phyloP scores from a whole-genome alignment of 306 rosid genomes.

The Acmispon strigosus region DNA sequence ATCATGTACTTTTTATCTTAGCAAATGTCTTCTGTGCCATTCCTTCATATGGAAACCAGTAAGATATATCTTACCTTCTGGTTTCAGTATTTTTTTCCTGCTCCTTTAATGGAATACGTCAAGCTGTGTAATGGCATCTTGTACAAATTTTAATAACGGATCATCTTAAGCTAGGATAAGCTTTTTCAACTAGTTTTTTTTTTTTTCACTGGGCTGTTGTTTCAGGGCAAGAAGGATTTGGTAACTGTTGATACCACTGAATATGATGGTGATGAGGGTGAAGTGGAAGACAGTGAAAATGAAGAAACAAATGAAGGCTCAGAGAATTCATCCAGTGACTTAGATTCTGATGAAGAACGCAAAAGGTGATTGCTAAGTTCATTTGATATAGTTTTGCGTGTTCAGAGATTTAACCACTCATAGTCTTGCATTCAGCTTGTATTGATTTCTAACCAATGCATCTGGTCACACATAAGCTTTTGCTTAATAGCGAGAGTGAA shows the following conservation, averaged over 20 bases:
- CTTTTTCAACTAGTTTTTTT: neutral
- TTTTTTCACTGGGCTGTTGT: slow-evolving; percentile 13
- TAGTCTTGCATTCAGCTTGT: neutral
- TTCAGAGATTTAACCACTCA: neutral
- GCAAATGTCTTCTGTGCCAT: neutral
- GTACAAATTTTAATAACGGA: neutral
- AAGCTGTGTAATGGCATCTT: neutral
- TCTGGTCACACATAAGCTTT: too few relatives aligned
- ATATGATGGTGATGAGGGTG: slow-evolving; percentile 54
- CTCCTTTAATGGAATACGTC: neutral
- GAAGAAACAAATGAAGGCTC: slow-evolving; percentile 30
- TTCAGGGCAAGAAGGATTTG: slow-evolving; percentile 88
- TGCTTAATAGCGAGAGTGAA: neutral
- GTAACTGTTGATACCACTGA: slow-evolving; percentile 63
- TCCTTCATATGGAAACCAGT: neutral
- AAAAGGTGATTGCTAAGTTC: slow-evolving; percentile 51
- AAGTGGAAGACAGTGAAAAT: slow-evolving; percentile 41
- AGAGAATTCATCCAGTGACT: slow-evolving; percentile 54
- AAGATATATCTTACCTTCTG: neutral
- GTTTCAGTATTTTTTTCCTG: neutral
- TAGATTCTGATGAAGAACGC: slow-evolving; percentile 81
- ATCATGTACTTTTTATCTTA: neutral
- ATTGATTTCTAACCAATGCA: neutral
- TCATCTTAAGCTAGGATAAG: neutral
- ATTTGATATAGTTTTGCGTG: neutral